Conservation (phyloP, 257 asterid species). For the Jasminum sambac region DNA sequence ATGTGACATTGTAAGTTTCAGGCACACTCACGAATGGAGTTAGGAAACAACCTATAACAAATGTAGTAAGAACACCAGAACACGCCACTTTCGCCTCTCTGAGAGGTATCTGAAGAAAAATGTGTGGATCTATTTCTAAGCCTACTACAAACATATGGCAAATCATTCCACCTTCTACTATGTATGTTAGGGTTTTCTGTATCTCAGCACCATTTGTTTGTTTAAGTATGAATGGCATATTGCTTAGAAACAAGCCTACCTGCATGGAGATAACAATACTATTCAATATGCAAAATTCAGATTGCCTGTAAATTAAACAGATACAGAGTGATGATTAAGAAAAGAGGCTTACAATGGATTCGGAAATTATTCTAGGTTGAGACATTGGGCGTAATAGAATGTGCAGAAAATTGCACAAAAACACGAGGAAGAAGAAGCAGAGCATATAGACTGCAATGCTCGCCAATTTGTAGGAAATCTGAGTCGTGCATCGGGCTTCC, state of each 20-base stretch:
- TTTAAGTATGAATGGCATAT: constrained; percentile 48
- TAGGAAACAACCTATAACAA: constrained; percentile 52
- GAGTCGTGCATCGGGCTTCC: constrained; percentile 48
- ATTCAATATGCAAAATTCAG: too few species aligned
- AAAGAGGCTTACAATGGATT: constrained; percentile 56
- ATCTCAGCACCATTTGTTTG: constrained; percentile 43
- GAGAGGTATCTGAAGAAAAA: constrained; percentile 60
- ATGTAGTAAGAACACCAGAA: constrained; percentile 62
- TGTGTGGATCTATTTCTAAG: constrained; percentile 75
- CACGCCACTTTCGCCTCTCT: constrained; percentile 81
- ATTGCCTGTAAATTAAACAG: background rate
- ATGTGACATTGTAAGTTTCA: constrained; percentile 31
- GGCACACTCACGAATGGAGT: constrained; percentile 54
- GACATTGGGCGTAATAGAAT: constrained; percentile 61
- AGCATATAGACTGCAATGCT: constrained; percentile 73
- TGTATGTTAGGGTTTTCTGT: constrained; percentile 49
- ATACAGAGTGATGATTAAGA: background rate
- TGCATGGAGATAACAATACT: constrained; percentile 27
- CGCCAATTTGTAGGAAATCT: constrained; percentile 50
- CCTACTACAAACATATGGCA: constrained; percentile 91
- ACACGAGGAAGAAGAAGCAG: constrained; percentile 74
- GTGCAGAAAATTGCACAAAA: constrained; percentile 79
- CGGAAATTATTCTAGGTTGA: constrained; percentile 80
- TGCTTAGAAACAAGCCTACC: constrained; percentile 75
- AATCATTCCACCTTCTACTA: constrained; percentile 85